Base-by-base conservation (phyloP, 1,139 yeast species). In the Yamadazyma blattariae region DNA sequence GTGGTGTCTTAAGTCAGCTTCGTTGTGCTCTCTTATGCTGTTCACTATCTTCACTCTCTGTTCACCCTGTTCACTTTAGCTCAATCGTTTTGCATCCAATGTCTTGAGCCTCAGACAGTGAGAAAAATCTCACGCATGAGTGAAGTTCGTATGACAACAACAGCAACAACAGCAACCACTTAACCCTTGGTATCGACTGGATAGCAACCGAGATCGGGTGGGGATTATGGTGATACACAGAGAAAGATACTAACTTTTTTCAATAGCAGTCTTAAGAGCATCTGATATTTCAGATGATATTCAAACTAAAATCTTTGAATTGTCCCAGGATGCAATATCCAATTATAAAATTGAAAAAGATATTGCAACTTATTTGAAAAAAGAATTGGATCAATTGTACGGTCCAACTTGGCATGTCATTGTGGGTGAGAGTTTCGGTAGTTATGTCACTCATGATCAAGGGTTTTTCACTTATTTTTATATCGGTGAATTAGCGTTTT, bases 361-460 rank as follows among this genome's bases (percentile, higher is more conserved):
- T 45, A 72, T 88, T 31, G 97, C 98, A 12, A 80, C 88, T 0
- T 74, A 67, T 44, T 67, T 90, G 45, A 92, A 92, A 65, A 86
- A 85, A 54, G 88, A 82, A 48, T 62, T 74, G 56, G 72, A 76
- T 44, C 65, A 62, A 34, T 50, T 62, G 39, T 83, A 74, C 49
- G 96, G 96, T 1, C 77, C 84, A 30, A 80, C 95, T 17, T 92
- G 98, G 98, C 97, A 92, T 57, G 94, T 89, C 21, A 79, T 92
- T 40, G 97, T 89, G 35, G 99, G 98, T 21, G 80, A 82, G 58
- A 85, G 85, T 52, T 92, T 92, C 61, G 97, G 97, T 4, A 81
- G 94, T 36, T 89, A 84, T 55, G 96, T 94, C 18, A 87, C 97
- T 14, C 98, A 94, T 55, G 90, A 77, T 51, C 75, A 84, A 43